Evolutionary conservation across 2,329 filamentous ascomycete species (phyloP).

Genomic region (Sphaerostilbella broomeana): DNA sequence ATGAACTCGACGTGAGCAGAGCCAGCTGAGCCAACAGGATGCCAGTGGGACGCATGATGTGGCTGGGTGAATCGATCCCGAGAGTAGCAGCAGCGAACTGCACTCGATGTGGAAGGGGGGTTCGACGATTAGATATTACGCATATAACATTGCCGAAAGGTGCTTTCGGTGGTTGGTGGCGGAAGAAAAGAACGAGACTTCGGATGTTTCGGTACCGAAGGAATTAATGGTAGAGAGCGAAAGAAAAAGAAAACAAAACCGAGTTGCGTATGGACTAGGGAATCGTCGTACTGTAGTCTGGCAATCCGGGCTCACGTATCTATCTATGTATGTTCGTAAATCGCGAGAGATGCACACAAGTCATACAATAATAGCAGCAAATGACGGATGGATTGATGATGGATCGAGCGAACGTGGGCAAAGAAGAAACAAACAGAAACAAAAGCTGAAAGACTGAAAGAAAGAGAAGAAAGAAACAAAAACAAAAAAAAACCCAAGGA

Average conservation of each 20-base stretch:
- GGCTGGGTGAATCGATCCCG: not conserved
- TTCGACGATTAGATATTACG: conserved; percentile 15
- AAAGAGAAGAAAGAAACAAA: conserved; percentile 13
- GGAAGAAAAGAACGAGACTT: conserved; percentile 10
- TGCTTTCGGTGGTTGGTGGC: conserved; percentile 1
- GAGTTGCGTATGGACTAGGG: too few relatives aligned
- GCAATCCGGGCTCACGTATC: too few relatives aligned
- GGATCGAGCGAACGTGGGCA: too few relatives aligned
- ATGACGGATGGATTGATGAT: too few relatives aligned
- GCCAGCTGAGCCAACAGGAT: conserved; percentile 39
- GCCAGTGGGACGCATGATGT: conserved; percentile 35
- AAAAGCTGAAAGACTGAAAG: conserved; percentile 1
- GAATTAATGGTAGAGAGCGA: too few relatives aligned
- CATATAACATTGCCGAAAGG: conserved; percentile 14
- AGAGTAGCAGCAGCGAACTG: not conserved
- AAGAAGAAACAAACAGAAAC: not conserved
- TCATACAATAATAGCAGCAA: too few relatives aligned
- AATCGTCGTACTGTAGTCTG: too few relatives aligned
- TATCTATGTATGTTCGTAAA: too few relatives aligned
- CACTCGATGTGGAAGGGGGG: conserved; percentile 2
- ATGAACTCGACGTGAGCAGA: conserved; percentile 38
- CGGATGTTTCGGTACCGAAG: too few relatives aligned
- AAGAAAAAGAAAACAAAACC: too few relatives aligned
- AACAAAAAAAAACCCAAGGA: conserved; percentile 7
- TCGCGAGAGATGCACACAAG: too few relatives aligned